Evolutionary conservation across 306 rosid genomes (phyloP), one percentile per base, ranked within the genome.

Genomic region (Casuarina glauca): DNA sequence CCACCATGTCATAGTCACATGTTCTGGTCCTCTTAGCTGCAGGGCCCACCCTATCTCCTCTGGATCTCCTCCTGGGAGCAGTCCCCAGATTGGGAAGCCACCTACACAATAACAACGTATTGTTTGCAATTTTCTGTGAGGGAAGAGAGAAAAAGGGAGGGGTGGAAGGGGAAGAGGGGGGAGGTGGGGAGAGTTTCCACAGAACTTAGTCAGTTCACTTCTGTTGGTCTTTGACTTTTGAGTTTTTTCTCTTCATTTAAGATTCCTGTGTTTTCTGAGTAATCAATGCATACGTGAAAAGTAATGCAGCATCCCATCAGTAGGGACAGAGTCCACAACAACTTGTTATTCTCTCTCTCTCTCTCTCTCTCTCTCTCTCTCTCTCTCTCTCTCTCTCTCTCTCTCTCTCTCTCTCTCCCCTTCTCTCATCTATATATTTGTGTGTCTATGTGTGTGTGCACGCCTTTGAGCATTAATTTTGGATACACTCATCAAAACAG

Each of bases 401-500:
- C 5, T 15, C 19, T 53, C 16, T 3, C 58, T 53, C 26, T 52
- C 57, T 17, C 58, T 53, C 7, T 6, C 58, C n/a, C n/a, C n/a
- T n/a, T 5, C 17, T 16, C 6, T 5, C 58, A 26, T 53, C 58
- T 53, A 10, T 49, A 10, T 9, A 3, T 49, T 4, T 11, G 16
- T 1, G 1, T 4, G 3, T 0, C 13, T 3, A 3, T 1, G 53
- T 15, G 13, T 49, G 4, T 49, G 11, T 60, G 66, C 36, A 32
- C 32, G 36, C 45, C n/a, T 72, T 66, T 57, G 72, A 3, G 38
- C 7, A 49, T 38, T 13, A 72, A 32, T 15, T 13, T 13, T 54
- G 48, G 69, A 58, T 57, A 74, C 51, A 74, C 72, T 36, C 13
- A 32, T 36, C 78, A 9, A 9, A 41, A 81, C 39, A 32, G 7